phyloP scores from a whole-genome alignment of 1,284 basidiomycete genomes.

The Ceratobasidium sp. region DNA sequence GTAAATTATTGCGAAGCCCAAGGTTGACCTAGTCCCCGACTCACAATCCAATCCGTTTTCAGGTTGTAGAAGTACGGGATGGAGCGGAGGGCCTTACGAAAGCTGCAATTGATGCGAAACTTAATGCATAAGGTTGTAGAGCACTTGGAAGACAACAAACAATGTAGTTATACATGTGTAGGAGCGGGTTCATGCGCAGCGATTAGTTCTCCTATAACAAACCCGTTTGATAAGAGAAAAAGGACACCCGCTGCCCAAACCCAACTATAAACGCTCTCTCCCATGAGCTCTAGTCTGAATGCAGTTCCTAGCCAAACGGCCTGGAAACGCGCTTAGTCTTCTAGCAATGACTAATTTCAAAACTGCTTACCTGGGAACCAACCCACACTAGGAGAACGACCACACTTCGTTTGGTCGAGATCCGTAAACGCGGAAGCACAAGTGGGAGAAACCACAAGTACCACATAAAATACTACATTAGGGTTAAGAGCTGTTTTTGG shows the following conservation, averaged over 20 bases:
- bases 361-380: slow-evolving; percentile 58
- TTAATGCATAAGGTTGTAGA: slow-evolving; percentile 50
- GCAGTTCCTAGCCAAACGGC: slow-evolving; percentile 85
- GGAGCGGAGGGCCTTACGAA: slow-evolving; percentile 81
- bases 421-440: slow-evolving; percentile 68
- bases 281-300: slow-evolving; percentile 88
- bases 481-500: slow-evolving; percentile 12
- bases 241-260: slow-evolving; percentile 81
- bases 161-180: not conserved
- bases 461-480: slow-evolving; percentile 92
- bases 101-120: slow-evolving; percentile 67
- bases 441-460: slow-evolving; percentile 91
- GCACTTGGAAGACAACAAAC: too few relatives aligned
- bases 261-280: slow-evolving; percentile 69
- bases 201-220: slow-evolving; percentile 73
- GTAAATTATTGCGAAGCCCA: slow-evolving; percentile 3
- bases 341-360: not conserved
- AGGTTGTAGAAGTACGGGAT: slow-evolving; percentile 79
- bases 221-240: slow-evolving; percentile 77
- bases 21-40: not conserved
- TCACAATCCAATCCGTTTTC: not conserved
- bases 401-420: slow-evolving; percentile 57
- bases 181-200: slow-evolving; percentile 42
- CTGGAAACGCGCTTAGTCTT: slow-evolving; percentile 47
- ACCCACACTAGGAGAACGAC: slow-evolving; percentile 71